Evolutionary conservation across 2,329 filamentous ascomycete species (phyloP), one percentile per base, ranked within the genome.

Genomic region (Mycosphaerelloides madeirae): DNA sequence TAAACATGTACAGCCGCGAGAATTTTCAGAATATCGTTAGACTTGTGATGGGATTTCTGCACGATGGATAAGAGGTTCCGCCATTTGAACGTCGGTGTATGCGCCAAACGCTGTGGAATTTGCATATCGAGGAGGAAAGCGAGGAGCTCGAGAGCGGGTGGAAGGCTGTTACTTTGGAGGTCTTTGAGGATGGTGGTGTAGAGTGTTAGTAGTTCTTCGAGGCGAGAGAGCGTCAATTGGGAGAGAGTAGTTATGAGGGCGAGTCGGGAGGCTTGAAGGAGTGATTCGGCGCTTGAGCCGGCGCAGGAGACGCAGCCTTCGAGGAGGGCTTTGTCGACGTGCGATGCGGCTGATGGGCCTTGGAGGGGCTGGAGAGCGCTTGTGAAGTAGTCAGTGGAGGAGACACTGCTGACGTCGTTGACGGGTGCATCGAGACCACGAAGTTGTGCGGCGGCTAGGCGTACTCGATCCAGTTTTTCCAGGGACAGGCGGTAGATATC

Each of bases 381-480:
- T 32, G 18, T n/a, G 38, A 61, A 58, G 50, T 59, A 61, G 3
- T 36, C 20, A n/a, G 38, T 18, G n/a, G 48, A 54, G 2, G 58
- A 60, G 18, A 59, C 55, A 32, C 52, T 54, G 3, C 54, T 46
- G 13, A 55, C 38, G 29, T 60, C 57, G 8, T 32, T 44, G 11
- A 46, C 33, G 3, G 22, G 11, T 9, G 19, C 7, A 12, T 45
- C 22, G 9, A 38, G 15, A 12, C 16, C 1, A 19, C 49, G 43
- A 31, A 50, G 74, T 25, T 71, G 66, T 49, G 84, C 80, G 1
- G 83, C 84, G 51, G 80, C 77, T 0, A 79, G 71, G 18, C 93
- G 81, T 14, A 97, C 84, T 50, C 87, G 85, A 64, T 97, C 91
- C 2, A 97, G 75, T 63, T 95, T 96, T 66, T 98, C 93, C 1